A percentile compares a stretch with the other conserved stretches of the same genome.
phyloP scores from a whole-genome alignment of 169 alveolate genomes.

The Nephromyces sp. region DNA sequence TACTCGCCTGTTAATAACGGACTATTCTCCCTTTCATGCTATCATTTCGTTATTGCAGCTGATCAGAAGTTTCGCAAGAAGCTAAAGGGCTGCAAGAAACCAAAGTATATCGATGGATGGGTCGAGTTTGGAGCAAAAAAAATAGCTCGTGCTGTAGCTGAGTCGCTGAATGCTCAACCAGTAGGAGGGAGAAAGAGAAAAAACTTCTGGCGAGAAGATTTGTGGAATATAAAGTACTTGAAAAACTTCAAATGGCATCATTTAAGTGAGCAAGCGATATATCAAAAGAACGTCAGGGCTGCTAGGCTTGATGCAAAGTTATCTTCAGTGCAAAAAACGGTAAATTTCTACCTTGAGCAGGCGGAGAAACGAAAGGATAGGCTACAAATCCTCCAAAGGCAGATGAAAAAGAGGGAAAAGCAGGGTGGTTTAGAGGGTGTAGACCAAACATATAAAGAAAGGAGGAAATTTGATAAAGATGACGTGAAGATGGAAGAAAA shows the following conservation, averaged over 20 bases:
- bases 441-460: too few species aligned
- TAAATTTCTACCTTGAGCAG: conserved; percentile 46
- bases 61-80: too few species aligned
- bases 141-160: conserved; percentile 63
- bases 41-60: too few species aligned
- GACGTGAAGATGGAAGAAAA: too few species aligned
- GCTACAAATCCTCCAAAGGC: too few species aligned
- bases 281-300: conserved; percentile 56
- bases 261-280: conserved; percentile 58
- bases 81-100: not conserved
- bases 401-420: too few species aligned
- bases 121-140: conserved; percentile 64
- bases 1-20: too few species aligned
- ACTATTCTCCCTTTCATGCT: too few species aligned
- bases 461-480: too few species aligned
- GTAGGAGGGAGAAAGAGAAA: conserved; percentile 74
- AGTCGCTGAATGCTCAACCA: conserved; percentile 55
- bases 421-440: too few species aligned
- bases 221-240: conserved; percentile 65
- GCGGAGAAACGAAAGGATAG: conserved; percentile 37
- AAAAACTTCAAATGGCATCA: conserved; percentile 73
- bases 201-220: conserved; percentile 62
- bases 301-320: conserved; percentile 50
- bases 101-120: conserved; percentile 72
- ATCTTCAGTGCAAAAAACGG: conserved; percentile 51